These are phyloP conservation scores for Cenchrus purpureus DNA, from an alignment of 176 grass and related monocot species.

Conservation along the genomic window DNA sequence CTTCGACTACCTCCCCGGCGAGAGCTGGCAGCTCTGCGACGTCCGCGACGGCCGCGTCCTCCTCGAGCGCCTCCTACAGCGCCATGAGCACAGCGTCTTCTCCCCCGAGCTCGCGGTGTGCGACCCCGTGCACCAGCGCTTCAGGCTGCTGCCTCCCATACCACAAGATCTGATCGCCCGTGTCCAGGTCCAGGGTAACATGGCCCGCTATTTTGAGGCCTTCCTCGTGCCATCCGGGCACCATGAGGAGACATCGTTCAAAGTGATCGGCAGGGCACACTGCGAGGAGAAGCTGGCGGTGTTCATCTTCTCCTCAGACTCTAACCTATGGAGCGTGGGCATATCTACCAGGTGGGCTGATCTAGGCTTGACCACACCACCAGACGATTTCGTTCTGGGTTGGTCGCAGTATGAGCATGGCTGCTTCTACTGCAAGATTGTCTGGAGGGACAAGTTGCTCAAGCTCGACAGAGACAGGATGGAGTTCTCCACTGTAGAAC, in stretches of 20 bases:
- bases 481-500: not conserved
- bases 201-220: not conserved
- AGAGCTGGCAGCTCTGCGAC: not conserved
- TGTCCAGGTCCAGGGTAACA: not conserved
- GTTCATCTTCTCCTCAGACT: not conserved
- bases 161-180: not conserved
- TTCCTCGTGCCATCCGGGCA: not conserved
- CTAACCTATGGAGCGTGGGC: not conserved
- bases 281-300: not conserved
- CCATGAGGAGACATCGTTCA: slow-evolving; percentile 23
- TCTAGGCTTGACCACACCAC: not conserved
- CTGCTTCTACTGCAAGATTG: not conserved
- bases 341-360: not conserved
- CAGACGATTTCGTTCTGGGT: not conserved
- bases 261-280: not conserved
- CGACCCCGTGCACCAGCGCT: slow-evolving; percentile 17
- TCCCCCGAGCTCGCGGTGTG: slow-evolving; percentile 29
- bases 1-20: slow-evolving; percentile 24
- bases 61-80: not conserved
- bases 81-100: not conserved
- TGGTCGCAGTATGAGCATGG: not conserved
- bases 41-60: not conserved
- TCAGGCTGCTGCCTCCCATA: slow-evolving; percentile 7
- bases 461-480: not conserved
- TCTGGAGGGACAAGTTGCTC: not conserved